Base-by-base conservation (phyloP, 2,329 filamentous ascomycete genomes). In the Pseudopithomyces maydicus region DNA sequence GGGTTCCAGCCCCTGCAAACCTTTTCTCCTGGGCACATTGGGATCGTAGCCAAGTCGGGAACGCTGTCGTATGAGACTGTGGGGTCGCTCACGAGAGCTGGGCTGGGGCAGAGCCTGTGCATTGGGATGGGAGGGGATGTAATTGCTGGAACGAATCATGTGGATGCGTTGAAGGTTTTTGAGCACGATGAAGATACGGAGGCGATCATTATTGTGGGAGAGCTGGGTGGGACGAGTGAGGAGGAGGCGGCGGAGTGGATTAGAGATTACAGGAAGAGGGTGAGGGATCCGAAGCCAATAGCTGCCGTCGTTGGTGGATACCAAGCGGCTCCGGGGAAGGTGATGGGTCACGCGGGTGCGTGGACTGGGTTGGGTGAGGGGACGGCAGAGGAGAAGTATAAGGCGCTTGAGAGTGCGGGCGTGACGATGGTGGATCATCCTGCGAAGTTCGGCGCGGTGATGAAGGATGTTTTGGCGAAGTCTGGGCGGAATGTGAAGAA, bases 271-370 rank as follows among this genome's bases (percentile, higher is more conserved):
- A 80, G 79, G 32, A 79, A 78, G 56, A 81, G 84, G 35, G 81
- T 79, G 3, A 64, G 77, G 26, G 83, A 85, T 52, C 87, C 88
- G 0, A 92, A 92, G 85, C 90, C 90, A 0, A 90, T 93, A 43
- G 86, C 89, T 68, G 90, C 87, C 45, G 79, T 92, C 6, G 81
- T 93, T 26, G 89, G 85, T 29, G 90, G 90, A 4, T 77, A 87
- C 46, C 77, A 85, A 59, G 88, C 88, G n/a, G 82, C 83, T 6
- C 78, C 80, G 15, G 87, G 87, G 14, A 82, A 84, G 20, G 83
- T 91, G 42, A 92, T 93, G 89, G 90, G 90, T 10, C 90, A 94
- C 72, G 89, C 90, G 10, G 90, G 90, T 42, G 90, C 90, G 14
- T 91, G 90, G 80, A 80, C 82, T 52, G 82, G 86, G 1, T 82